Percentiles rank a stretch among this genome's conserved stretches.
These are phyloP conservation scores for Clavulina sp. DNA, from an alignment of 768 basidiomycete genomes.

Conservation along the genomic window DNA sequence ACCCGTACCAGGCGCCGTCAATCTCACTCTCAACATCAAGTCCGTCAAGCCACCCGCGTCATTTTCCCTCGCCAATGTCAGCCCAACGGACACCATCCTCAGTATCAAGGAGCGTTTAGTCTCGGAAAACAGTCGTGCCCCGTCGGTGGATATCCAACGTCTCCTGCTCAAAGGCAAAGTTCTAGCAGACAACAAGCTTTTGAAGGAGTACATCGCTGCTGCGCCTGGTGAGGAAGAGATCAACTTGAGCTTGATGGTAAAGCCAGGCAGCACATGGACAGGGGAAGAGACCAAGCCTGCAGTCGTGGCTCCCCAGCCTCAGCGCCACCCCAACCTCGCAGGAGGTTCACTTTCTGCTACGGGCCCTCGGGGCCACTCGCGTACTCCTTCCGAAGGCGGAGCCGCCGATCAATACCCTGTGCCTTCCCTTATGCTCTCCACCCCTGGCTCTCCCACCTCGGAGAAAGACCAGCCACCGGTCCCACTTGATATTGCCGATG, in stretches of 20 bases:
- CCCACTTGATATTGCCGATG: conserved; percentile 43
- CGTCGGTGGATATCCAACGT: conserved; percentile 64
- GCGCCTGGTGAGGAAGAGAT: conserved; percentile 45
- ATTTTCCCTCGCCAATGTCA: conserved; percentile 46
- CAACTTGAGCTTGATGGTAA: conserved; percentile 60
- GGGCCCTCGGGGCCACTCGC: conserved; percentile 7
- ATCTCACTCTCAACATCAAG: conserved; percentile 65
- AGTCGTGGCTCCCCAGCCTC: background rate
- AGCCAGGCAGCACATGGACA: conserved; percentile 7
- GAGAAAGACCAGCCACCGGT: conserved; percentile 26
- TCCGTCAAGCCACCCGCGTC: conserved; percentile 73
- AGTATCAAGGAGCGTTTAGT: conserved; percentile 65
- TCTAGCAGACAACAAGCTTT: conserved; percentile 68
- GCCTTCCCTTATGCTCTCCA: conserved; percentile 63
- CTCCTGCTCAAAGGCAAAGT: conserved; percentile 90
- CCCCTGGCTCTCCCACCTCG: conserved; percentile 23
- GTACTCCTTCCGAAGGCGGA: conserved; percentile 17
- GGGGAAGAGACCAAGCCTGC: conserved; percentile 1
- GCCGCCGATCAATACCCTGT: conserved; percentile 40
- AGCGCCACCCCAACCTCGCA: no score
- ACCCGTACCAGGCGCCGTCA: background rate
- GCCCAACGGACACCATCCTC: conserved; percentile 67
- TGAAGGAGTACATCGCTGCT: conserved; percentile 70
- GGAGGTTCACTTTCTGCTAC: no score
- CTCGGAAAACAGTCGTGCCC: conserved; percentile 37